phyloP scores from a whole-genome alignment of 2,329 filamentous ascomycete species.

The Alternaria burnsii region DNA sequence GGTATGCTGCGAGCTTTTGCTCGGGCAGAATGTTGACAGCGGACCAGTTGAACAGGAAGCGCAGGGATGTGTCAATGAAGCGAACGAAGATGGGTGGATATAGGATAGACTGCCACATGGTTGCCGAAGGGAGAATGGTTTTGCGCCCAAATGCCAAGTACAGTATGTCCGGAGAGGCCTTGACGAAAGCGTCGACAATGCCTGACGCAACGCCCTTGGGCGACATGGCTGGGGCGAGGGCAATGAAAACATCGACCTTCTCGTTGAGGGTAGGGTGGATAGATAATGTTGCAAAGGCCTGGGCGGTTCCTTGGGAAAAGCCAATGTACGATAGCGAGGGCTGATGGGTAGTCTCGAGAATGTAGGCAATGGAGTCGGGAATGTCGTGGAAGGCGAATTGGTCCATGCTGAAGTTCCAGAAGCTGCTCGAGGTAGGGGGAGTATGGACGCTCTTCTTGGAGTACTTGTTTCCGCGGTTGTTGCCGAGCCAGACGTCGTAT shows the following conservation, averaged over 20 bases:
- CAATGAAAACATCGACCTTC: conserved; percentile 95
- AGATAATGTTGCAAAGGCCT: conserved; percentile 91
- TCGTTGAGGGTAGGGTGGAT: conserved; percentile 92
- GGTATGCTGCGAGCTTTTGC: conserved; percentile 94
- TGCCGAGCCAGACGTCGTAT: conserved; percentile 97
- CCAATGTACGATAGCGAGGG: conserved; percentile 92
- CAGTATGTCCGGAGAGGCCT: conserved; percentile 89
- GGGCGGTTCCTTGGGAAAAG: conserved; percentile 95
- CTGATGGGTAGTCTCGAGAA: conserved; percentile 83
- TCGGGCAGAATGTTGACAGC: conserved; percentile 81
- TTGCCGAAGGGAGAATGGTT: conserved; percentile 89
- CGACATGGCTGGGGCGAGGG: conserved; percentile 94
- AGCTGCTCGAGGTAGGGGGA: conserved; percentile 77
- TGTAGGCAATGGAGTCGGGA: conserved; percentile 91
- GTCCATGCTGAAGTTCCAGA: conserved; percentile 99
- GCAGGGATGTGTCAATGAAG: conserved; percentile 81
- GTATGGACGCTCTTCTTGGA: conserved; percentile 88
- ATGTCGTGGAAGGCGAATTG: conserved; percentile 99
- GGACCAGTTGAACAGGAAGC: conserved; percentile 89
- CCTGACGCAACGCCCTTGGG: conserved; percentile 89
- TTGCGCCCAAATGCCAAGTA: conserved; percentile 92
- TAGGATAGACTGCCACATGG: conserved; percentile 96
- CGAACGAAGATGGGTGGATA: conserved; percentile 94
- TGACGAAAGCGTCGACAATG: conserved; percentile 90
- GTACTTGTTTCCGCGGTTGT: conserved; percentile 99